A percentile compares a stretch with the other conserved stretches of the same genome.
Evolutionary conservation across 345 rosid species (phyloP).

Genomic region (Lumnitzera racemosa): DNA sequence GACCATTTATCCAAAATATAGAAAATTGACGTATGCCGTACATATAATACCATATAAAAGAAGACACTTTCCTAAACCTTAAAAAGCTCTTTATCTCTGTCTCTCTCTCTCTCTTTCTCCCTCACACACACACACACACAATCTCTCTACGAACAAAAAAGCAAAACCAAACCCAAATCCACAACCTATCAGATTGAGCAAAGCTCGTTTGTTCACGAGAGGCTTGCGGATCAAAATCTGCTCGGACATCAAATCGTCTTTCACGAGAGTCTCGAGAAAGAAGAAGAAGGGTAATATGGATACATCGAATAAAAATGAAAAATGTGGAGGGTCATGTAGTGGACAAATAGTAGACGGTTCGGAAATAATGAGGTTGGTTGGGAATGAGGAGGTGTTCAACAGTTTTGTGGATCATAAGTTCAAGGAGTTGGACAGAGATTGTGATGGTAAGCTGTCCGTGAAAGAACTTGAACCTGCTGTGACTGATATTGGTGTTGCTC

Average conservation of each 20-base stretch:
- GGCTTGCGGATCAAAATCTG: no score
- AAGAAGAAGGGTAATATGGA: background rate
- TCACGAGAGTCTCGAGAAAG: constrained; percentile 3
- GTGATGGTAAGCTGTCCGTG: constrained; percentile 78
- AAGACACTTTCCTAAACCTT: no score
- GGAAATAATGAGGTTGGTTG: constrained; percentile 85
- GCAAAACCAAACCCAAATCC: no score
- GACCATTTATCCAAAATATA: no score
- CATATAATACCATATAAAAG: no score
- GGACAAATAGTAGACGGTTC: constrained; percentile 71
- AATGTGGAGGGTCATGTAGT: background rate
- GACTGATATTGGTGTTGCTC: constrained; percentile 88
- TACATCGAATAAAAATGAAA: constrained; percentile 3
- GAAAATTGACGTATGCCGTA: no score
- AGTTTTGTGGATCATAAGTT: constrained; percentile 83
- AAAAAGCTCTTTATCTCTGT: no score
- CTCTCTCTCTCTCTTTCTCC: no score
- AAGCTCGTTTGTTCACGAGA: background rate
- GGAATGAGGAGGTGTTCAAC: constrained; percentile 67
- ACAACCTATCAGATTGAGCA: no score
- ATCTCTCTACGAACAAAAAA: no score
- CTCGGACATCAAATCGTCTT: no score
- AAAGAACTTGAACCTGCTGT: constrained; percentile 89
- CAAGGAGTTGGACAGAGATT: constrained; percentile 63
- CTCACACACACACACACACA: no score